A percentile compares a stretch with the other conserved stretches of the same genome.
Evolutionary conservation across 495 filamentous ascomycete species (phyloP).

Genomic region (Tuber microsphaerosporum): DNA sequence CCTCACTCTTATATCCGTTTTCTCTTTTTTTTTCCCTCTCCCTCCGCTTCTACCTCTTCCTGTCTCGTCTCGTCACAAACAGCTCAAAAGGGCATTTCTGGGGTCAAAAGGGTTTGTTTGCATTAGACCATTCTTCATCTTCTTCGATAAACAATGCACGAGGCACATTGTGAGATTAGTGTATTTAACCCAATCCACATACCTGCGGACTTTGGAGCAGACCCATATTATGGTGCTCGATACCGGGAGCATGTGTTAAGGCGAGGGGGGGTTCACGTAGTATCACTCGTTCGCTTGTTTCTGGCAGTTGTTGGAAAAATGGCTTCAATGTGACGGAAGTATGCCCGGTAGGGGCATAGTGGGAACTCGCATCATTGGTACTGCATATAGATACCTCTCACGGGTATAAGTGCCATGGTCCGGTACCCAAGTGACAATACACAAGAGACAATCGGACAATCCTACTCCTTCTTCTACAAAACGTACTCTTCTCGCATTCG

Average conservation of each 20-base stretch:
- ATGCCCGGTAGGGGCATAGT: too few relatives aligned
- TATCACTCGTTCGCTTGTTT: background rate
- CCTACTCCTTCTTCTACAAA: too few relatives aligned
- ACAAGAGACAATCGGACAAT: too few relatives aligned
- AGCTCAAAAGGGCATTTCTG: background rate
- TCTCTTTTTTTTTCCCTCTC: background rate
- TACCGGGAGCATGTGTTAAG: background rate
- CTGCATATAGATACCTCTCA: too few relatives aligned
- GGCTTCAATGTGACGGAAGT: too few relatives aligned
- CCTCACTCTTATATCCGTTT: background rate
- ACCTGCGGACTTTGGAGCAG: background rate
- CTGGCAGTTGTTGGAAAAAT: too few relatives aligned
- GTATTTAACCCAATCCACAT: background rate
- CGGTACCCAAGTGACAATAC: too few relatives aligned
- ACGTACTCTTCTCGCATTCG: too few relatives aligned
- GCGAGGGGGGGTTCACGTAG: background rate
- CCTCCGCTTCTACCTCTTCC: background rate
- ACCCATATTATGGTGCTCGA: background rate
- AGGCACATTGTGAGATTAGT: background rate
- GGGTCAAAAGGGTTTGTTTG: background rate
- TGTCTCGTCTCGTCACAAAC: background rate
- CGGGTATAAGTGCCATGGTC: too few relatives aligned
- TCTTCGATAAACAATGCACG: background rate
- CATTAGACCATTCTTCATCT: background rate
- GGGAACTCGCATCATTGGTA: too few relatives aligned